A percentile compares a stretch with the other conserved stretches of the same genome.
Evolutionary conservation across 495 filamentous ascomycete genomes (phyloP).

Genomic region (Hypomontagnella submonticulosa): DNA sequence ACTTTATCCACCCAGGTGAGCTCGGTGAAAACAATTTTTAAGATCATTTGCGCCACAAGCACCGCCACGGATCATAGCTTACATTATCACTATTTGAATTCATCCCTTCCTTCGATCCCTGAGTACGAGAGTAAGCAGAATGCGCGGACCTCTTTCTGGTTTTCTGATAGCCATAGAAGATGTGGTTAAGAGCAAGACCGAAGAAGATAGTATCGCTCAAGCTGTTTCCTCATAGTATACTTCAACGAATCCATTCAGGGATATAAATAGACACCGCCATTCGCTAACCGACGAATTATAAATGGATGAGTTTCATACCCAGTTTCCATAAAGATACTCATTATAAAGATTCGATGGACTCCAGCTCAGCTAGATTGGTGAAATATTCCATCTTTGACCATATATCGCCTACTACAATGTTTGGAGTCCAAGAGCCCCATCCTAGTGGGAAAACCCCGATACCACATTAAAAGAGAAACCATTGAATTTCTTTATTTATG

Average conservation of each 20-base stretch:
- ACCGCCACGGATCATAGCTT: conserved; percentile 20
- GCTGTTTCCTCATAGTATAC: no score
- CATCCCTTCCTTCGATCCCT: conserved; percentile 26
- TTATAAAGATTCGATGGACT: no score
- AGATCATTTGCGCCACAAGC: conserved; percentile 34
- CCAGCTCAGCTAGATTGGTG: no score
- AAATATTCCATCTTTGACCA: no score
- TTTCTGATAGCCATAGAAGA: no score
- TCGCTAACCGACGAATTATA: no score
- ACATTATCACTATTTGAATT: not conserved
- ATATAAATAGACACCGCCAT: not conserved
- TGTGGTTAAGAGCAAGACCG: not conserved
- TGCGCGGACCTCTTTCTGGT: not conserved
- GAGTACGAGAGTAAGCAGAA: conserved; percentile 2
- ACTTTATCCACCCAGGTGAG: conserved; percentile 9
- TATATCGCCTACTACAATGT: no score
- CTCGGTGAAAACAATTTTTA: conserved; percentile 20
- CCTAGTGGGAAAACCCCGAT: no score
- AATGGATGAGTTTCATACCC: no score
- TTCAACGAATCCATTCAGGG: not conserved
- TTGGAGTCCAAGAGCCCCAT: no score
- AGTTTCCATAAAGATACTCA: no score
- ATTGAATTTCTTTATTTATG: not conserved
- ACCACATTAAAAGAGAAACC: not conserved
- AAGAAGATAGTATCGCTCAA: no score